Percentiles rank a stretch among this genome's conserved stretches.
phyloP scores from a whole-genome alignment of 257 asterid species.

The Scutellaria minor region DNA sequence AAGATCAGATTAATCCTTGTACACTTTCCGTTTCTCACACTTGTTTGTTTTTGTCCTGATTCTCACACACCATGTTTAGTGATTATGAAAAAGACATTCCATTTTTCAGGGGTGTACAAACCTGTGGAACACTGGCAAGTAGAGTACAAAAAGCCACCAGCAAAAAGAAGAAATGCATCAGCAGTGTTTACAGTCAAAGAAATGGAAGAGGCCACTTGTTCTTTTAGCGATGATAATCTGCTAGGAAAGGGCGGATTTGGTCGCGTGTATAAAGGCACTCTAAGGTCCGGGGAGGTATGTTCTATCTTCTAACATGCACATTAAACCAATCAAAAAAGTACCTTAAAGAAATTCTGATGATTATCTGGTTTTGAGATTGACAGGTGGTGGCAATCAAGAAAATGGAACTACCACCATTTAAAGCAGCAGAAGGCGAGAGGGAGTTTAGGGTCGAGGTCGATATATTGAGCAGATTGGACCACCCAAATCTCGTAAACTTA shows the following conservation, averaged over 20 bases:
- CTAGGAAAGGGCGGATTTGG: constrained; percentile 99
- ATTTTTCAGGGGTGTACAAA: constrained; percentile 80
- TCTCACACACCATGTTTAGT: constrained; percentile 7
- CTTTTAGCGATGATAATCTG: constrained; percentile 75
- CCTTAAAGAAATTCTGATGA: background rate
- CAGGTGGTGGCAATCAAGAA: constrained; percentile 96
- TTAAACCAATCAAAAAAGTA: background rate
- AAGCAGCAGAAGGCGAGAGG: constrained; percentile 89
- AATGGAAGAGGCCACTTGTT: constrained; percentile 87
- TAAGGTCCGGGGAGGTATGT: constrained; percentile 83
- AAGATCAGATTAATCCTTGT: constrained; percentile 83
- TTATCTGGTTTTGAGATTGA: constrained; percentile 23
- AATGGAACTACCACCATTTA: constrained; percentile 86
- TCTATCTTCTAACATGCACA: background rate
- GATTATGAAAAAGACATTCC: background rate
- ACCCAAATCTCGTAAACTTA: constrained; percentile 83
- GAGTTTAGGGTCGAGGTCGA: constrained; percentile 96
- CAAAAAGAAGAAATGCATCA: constrained; percentile 74
- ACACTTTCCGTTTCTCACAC: constrained; percentile 28
- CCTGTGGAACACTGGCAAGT: constrained; percentile 81
- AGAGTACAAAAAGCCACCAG: constrained; percentile 68
- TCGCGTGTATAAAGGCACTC: constrained; percentile 84
- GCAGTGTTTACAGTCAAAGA: constrained; percentile 78
- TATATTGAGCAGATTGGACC: constrained; percentile 94
- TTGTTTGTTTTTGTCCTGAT: background rate